Conservation (phyloP, 2,329 filamentous ascomycete genomes). For the Hymenoscyphus fraxineus region DNA sequence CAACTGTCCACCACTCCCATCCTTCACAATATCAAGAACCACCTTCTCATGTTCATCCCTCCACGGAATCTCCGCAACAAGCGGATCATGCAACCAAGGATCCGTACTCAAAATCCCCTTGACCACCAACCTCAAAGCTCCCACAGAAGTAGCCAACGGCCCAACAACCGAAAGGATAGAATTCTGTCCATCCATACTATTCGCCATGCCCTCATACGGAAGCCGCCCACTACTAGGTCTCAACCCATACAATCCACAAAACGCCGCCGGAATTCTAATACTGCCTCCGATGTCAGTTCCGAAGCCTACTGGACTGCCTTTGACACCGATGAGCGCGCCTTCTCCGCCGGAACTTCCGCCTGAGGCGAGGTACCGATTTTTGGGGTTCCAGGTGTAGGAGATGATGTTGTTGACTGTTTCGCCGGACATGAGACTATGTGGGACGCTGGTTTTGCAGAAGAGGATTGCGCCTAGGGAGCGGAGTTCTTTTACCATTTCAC, state of each 20-base stretch:
- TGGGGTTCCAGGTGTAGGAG: constrained; percentile 37
- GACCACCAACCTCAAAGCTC: constrained; percentile 52
- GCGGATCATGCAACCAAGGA: constrained; percentile 65
- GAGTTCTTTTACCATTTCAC: constrained; percentile 12
- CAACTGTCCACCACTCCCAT: constrained; percentile 38
- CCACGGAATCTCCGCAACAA: constrained; percentile 64
- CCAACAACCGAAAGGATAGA: constrained; percentile 60
- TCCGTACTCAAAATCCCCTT: constrained; percentile 52
- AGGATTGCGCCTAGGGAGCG: constrained; percentile 45
- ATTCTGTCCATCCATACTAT: constrained; percentile 57
- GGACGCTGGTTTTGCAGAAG: constrained; percentile 65
- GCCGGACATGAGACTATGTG: constrained; percentile 43
- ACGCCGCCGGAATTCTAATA: constrained; percentile 37
- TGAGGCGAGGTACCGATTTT: constrained; percentile 29
- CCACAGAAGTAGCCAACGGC: constrained; percentile 54
- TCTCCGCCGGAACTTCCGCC: constrained; percentile 35
- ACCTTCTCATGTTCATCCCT: constrained; percentile 42
- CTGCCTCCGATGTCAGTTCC: constrained; percentile 37
- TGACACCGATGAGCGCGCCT: constrained; percentile 34
- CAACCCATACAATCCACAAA: constrained; percentile 39
- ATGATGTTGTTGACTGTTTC: constrained; percentile 55
- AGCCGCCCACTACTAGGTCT: constrained; percentile 38
- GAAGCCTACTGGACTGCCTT: constrained; percentile 33
- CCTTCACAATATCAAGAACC: constrained; percentile 39
- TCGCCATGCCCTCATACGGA: constrained; percentile 55